Evolutionary conservation across 805 yeast genomes (phyloP).

Genomic region (Saturnispora mendoncae): DNA sequence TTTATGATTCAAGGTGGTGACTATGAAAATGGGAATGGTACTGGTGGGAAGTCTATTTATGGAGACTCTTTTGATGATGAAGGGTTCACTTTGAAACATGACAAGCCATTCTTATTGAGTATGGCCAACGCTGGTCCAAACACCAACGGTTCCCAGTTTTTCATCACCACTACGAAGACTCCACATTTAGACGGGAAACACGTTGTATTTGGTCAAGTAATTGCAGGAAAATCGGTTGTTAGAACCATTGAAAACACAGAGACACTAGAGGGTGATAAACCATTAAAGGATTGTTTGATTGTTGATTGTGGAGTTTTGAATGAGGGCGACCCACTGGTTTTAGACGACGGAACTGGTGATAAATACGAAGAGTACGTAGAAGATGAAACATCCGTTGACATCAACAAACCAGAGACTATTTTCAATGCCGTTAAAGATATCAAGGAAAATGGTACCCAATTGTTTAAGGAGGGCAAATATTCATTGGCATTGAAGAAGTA

Average conservation of each 20-base stretch:
- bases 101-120: conserved; percentile 76
- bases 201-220: conserved; percentile 89
- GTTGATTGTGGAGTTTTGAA: conserved; percentile 73
- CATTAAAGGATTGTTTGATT: conserved; percentile 60
- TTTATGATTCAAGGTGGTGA: conserved; percentile 97
- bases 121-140: conserved; percentile 97
- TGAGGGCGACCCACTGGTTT: conserved; percentile 39
- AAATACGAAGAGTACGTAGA: conserved; percentile 64
- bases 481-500: conserved; percentile 58
- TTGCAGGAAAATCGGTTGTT: conserved; percentile 72
- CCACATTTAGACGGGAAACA: conserved; percentile 95
- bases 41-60: conserved; percentile 77
- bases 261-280: conserved; percentile 62
- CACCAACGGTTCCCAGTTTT: conserved; percentile 94
- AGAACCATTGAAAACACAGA: conserved; percentile 66
- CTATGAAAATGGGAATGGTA: conserved; percentile 62
- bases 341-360: conserved; percentile 81
- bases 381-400: conserved; percentile 62
- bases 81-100: conserved; percentile 67
- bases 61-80: conserved; percentile 90
- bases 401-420: conserved; percentile 54
- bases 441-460: conserved; percentile 70
- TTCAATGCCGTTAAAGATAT: conserved; percentile 54
- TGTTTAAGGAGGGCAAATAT: conserved; percentile 57
- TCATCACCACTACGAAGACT: conserved; percentile 84